Evolutionary conservation across 2,329 filamentous ascomycete species (phyloP).

Genomic region (Aspergillus chevalieri): DNA sequence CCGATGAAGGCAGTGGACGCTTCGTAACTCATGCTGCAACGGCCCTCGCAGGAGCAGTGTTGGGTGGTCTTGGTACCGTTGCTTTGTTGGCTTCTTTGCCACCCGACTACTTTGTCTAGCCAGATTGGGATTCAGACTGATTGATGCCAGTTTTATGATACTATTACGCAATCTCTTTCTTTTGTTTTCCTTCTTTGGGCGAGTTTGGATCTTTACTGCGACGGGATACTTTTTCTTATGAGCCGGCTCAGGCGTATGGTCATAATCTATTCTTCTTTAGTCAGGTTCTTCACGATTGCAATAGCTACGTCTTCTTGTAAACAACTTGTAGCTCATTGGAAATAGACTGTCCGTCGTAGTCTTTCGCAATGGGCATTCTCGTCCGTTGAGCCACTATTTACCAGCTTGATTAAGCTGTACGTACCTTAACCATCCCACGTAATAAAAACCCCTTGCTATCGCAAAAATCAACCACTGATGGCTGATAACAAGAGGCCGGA

Average conservation of each 20-base stretch:
- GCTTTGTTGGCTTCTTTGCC: slow-evolving; percentile 37
- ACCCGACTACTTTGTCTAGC: slow-evolving; percentile 36
- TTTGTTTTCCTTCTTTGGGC: slow-evolving; percentile 1
- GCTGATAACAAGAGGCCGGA: no score
- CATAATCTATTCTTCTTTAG: background rate
- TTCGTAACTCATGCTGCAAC: slow-evolving; percentile 34
- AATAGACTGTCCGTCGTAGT: no score
- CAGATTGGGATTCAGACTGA: background rate
- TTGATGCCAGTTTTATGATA: background rate
- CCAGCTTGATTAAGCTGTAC: no score
- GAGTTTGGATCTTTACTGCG: background rate
- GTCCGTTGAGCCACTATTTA: no score
- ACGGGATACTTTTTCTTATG: background rate
- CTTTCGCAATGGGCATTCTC: no score
- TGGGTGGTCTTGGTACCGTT: slow-evolving; percentile 38
- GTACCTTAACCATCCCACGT: no score
- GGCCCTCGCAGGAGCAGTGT: slow-evolving; percentile 34
- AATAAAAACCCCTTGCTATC: no score
- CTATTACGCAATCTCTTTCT: background rate
- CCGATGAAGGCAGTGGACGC: slow-evolving; percentile 6
- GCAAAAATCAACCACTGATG: no score
- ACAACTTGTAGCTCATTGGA: no score
- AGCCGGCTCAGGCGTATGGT: background rate
- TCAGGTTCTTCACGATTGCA: background rate
- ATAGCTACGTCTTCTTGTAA: background rate